Base-by-base conservation (phyloP, 805 yeast genomes). In the Ogataea methanolica region DNA sequence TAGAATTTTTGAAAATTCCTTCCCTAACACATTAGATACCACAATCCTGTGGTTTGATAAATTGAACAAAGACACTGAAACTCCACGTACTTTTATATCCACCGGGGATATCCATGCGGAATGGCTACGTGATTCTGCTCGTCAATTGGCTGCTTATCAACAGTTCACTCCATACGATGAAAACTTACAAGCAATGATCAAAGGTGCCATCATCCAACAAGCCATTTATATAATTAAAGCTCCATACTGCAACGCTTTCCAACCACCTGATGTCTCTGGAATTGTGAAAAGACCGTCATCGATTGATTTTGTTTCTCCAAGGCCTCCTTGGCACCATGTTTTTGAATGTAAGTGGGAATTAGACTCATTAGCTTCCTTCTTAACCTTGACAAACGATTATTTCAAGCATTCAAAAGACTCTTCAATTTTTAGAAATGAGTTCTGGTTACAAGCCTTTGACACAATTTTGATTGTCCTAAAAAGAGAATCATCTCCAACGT, bases 21-120 rank as follows among this genome's bases (percentile, higher is more conserved):
- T 88, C 48, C 96, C 97, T 6, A 89, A 89, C 62, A 89, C 97
- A 0, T 67, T 89, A 45, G 97, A 89, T 59, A 89, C 96, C 0
- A 88, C 96, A 0, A 79, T 89, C 42, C 70, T 86, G 45, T 89
- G 89, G 88, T 88, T 84, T 63, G 53, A 59, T 3, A 55, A 63
- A 16, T 57, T 55, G 14, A 44, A 52, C 19, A 43, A 54, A 16
- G 50, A 42, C 12, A 48, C 43, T 16, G 39, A 53, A 48, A 22
- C 56, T 47, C 78, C 90, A 0, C 78, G 81, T 51, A 73, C 95
- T 0, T 89, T 89, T 65, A 78, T 89, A 1, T 92, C 88, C 33
- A 89, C 97, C 0, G 97, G 97, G 9, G 97, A 89, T 60, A 89
- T 89, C 47, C 90, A 88, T 62, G 96, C 96, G 2, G 96, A 89